These are phyloP conservation scores for Sisymbrium altissimum DNA, from an alignment of 345 rosid genomes.

Conservation along the genomic window DNA sequence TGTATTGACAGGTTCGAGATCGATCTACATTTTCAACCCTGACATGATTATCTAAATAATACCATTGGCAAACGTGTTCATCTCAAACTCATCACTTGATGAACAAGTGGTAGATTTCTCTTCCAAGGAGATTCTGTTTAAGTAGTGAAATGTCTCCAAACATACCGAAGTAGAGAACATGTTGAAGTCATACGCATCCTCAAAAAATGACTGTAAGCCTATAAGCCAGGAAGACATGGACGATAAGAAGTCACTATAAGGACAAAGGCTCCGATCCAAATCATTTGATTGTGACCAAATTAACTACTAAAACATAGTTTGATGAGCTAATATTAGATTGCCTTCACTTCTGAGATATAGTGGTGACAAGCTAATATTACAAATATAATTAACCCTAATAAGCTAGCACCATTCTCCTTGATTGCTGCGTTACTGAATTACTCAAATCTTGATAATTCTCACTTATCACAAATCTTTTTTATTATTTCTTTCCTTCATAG, in stretches of 20 bases:
- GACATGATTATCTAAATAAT: no score
- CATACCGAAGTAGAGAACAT: no score
- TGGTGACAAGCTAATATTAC: not conserved
- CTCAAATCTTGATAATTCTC: not conserved
- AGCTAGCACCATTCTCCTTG: not conserved
- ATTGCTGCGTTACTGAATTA: not conserved
- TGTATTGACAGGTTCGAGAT: slow-evolving; percentile 42
- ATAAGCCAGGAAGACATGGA: not conserved
- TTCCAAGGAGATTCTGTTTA: not conserved
- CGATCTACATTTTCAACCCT: slow-evolving; percentile 36
- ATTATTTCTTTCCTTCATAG: not conserved
- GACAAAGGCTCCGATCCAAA: not conserved
- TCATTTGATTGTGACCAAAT: not conserved
- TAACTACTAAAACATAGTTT: not conserved
- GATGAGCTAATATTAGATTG: not conserved
- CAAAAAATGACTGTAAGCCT: not conserved
- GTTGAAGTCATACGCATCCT: no score
- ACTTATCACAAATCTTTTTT: not conserved
- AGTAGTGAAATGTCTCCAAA: not conserved
- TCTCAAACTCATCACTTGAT: not conserved
- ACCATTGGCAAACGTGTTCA: not conserved
- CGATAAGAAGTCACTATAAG: not conserved
- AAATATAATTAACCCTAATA: no score
- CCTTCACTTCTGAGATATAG: not conserved
- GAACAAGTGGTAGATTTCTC: no score